Evolutionary conservation across 2,329 filamentous ascomycete genomes (phyloP).

Genomic region (Epichloe coenophiala): DNA sequence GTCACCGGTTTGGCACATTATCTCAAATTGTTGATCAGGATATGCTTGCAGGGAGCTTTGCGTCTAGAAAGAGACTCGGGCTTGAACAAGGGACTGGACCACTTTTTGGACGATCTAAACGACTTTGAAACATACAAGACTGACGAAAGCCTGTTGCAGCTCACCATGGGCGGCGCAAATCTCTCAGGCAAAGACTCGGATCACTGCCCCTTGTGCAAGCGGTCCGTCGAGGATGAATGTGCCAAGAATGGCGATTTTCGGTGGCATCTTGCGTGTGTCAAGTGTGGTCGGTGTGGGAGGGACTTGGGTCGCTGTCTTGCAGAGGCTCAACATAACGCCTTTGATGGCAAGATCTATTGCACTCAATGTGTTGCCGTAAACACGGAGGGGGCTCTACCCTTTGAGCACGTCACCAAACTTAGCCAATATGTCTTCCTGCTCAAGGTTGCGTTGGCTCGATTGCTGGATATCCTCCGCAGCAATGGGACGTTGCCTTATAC

Average conservation of each 20-base stretch:
- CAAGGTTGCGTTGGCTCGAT: slow-evolving; percentile 75
- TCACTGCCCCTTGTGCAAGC: slow-evolving; percentile 67
- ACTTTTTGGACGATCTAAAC: slow-evolving; percentile 72
- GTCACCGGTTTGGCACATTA: slow-evolving; percentile 96
- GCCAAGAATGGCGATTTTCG: slow-evolving; percentile 59
- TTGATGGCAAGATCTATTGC: slow-evolving; percentile 60
- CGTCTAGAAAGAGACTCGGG: slow-evolving; percentile 78
- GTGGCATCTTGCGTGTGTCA: slow-evolving; percentile 75
- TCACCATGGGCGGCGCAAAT: slow-evolving; percentile 49
- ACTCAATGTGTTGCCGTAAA: slow-evolving; percentile 46
- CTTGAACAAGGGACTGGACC: slow-evolving; percentile 60
- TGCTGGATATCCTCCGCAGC: slow-evolving; percentile 74
- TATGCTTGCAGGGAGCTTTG: slow-evolving; percentile 85
- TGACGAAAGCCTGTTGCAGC: slow-evolving; percentile 54
- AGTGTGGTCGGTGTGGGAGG: slow-evolving; percentile 50
- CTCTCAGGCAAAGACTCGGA: slow-evolving; percentile 69
- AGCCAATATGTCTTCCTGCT: slow-evolving; percentile 92
- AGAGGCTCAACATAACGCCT: slow-evolving; percentile 58
- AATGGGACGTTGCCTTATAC: slow-evolving; percentile 69
- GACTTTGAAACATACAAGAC: slow-evolving; percentile 67
- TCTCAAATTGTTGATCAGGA: slow-evolving; percentile 90
- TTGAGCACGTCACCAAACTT: slow-evolving; percentile 69
- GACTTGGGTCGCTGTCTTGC: slow-evolving; percentile 56
- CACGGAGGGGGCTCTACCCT: slow-evolving; percentile 37
- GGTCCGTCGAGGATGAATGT: slow-evolving; percentile 92